phyloP scores from a whole-genome alignment of 2,329 filamentous ascomycete genomes.

The Blumeria hordei region DNA sequence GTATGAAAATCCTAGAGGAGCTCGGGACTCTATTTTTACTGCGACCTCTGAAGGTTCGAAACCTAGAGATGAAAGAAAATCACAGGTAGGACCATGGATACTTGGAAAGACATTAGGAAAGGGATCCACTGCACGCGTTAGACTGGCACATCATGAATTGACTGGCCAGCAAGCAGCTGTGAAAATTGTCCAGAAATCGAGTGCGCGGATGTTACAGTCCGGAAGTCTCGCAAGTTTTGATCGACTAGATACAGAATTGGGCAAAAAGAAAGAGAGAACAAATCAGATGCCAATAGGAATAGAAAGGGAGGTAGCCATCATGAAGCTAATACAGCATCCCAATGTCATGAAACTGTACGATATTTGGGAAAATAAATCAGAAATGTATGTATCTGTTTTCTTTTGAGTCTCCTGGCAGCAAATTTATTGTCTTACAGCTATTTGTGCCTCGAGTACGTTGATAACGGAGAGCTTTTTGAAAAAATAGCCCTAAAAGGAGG shows the following conservation, averaged over 20 bases:
- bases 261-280: conserved; percentile 31
- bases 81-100: conserved; percentile 82
- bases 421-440: conserved; percentile 31
- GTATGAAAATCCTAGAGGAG: conserved; percentile 12
- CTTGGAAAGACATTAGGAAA: conserved; percentile 73
- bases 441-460: conserved; percentile 78
- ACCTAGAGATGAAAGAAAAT: conserved; percentile 23
- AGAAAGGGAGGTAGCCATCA: conserved; percentile 85
- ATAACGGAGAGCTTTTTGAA: conserved; percentile 47
- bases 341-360: conserved; percentile 90
- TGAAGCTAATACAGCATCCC: conserved; percentile 86
- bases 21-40: conserved; percentile 19
- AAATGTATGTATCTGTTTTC: conserved; percentile 43
- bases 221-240: conserved; percentile 70
- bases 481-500: conserved; percentile 55
- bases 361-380: conserved; percentile 90
- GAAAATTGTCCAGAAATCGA: conserved; percentile 80
- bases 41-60: conserved; percentile 15
- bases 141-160: conserved; percentile 55
- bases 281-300: conserved; percentile 66
- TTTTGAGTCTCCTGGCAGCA: not conserved
- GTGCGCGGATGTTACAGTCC: conserved; percentile 57
- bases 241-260: conserved; percentile 37
- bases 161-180: conserved; percentile 70
- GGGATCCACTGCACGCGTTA: conserved; percentile 71